Evolutionary conservation across 305 asterid genomes (phyloP).

Genomic region (Lippia alba): DNA sequence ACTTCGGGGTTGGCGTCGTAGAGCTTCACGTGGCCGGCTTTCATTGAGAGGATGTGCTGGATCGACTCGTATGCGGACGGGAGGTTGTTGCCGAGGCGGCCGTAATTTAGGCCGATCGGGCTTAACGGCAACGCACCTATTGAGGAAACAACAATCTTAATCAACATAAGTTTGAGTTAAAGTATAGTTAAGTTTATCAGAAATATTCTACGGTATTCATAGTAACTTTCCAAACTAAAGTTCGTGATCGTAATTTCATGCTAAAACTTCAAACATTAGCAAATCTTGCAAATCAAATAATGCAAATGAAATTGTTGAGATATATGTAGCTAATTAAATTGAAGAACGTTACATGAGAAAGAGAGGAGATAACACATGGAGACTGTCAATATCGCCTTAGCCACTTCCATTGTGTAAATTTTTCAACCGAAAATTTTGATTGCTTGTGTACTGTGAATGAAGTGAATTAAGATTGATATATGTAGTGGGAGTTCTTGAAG

Average conservation of each 20-base stretch:
- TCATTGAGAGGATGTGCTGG: constrained; percentile 49
- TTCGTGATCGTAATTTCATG: too few species aligned
- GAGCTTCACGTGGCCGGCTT: constrained; percentile 54
- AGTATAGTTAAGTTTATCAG: too few species aligned
- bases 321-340: neutral
- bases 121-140: constrained; percentile 44
- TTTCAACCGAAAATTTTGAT: neutral
- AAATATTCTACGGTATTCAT: too few species aligned
- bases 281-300: neutral
- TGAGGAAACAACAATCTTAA: constrained; percentile 12
- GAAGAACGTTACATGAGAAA: constrained; percentile 42
- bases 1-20: constrained; percentile 72
- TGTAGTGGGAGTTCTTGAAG: constrained; percentile 20
- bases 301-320: neutral
- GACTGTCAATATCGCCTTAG: constrained; percentile 29
- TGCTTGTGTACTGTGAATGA: neutral
- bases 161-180: too few species aligned
- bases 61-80: constrained; percentile 67
- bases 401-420: constrained; percentile 26
- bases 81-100: constrained; percentile 59
- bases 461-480: constrained; percentile 18
- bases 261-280: too few species aligned
- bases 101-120: constrained; percentile 73
- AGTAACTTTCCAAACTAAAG: too few species aligned
- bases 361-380: constrained; percentile 37